Base-by-base conservation (phyloP, 1,139 yeast species). In the Taphrina wiesneri region DNA sequence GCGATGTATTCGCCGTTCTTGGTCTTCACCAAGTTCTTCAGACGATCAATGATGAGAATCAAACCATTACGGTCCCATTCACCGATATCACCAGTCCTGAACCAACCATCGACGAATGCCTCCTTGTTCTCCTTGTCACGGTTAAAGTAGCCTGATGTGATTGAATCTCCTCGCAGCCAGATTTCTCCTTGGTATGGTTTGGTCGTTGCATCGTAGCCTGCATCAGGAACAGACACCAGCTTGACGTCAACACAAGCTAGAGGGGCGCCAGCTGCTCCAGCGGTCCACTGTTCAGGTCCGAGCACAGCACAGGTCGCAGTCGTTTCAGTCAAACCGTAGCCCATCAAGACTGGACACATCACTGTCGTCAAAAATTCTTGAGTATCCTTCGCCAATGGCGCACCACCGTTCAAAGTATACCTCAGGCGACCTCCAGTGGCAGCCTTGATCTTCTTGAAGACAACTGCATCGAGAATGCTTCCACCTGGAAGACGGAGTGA, bases 1-100 rank as follows among this genome's bases (percentile, higher is more conserved):
- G 99, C 99, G 78, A 95, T 90, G 78, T 95, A 95, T 80, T 95
- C 99, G 78, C 99, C 99, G 75, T 93, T 92, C 74, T 85, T 81
- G 23, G 99, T 95, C 83, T 95, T 95, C 73, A 95, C 96, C 77
- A 95, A 82, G 77, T 95, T 95, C 86, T 95, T 95, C 81, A 86
- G 89, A 77, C 99, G 89, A 79, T 95, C 99, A 76, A 95, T 88
- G 71, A 95, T 82, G 74, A 82, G 85, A 74, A 95, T 80, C 68
- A 85, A 86, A 72, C 99, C 99, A 71, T 81, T 82, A 26, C 85
- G 71, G 54, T 93, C 83, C 96, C 97, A 91, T 80, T 90, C 93
- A 74, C 93, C 97, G 77, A 95, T 90, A 78, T 95, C 99, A 77
- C 99, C 99, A 54, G 99, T 93, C 75, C 81, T 84, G 81, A 95